Conservation (phyloP, 2,329 filamentous ascomycete genomes). For the Trichoderma harzianum region DNA sequence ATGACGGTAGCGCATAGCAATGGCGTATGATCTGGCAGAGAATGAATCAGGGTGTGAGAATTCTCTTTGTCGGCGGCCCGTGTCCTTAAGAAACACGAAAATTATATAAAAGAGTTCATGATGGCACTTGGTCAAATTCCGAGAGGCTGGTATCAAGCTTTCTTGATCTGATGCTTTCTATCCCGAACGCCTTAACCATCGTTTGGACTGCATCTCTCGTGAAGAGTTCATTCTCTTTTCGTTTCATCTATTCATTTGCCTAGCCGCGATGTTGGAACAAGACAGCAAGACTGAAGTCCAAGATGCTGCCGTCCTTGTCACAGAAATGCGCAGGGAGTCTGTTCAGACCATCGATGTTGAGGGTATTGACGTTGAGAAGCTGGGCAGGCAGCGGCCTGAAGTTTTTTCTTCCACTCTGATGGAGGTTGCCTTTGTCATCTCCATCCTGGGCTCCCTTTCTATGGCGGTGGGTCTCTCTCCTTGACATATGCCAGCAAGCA, state of each 20-base stretch:
- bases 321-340: conserved; percentile 21
- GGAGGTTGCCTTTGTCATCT: conserved; percentile 58
- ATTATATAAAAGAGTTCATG: conserved; percentile 9
- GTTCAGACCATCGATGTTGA: conserved; percentile 28
- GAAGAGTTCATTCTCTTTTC: not conserved
- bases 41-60: conserved; percentile 7
- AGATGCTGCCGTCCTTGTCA: conserved; percentile 14
- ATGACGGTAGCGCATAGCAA: conserved; percentile 16
- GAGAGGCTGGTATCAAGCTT: not conserved
- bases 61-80: not conserved
- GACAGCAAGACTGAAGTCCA: conserved; percentile 10
- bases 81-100: conserved; percentile 1
- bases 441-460: conserved; percentile 57
- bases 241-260: not conserved
- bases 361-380: conserved; percentile 44
- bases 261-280: conserved; percentile 12
- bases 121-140: not conserved
- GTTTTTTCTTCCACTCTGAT: conserved; percentile 49
- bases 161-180: not conserved
- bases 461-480: conserved; percentile 44
- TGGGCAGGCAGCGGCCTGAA: conserved; percentile 57
- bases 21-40: conserved; percentile 5
- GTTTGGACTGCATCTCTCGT: not conserved
- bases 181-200: not conserved
- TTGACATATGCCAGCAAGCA: not conserved